Evolutionary conservation across 805 yeast genomes (phyloP).

Genomic region (Barnettozyma vustinii): DNA sequence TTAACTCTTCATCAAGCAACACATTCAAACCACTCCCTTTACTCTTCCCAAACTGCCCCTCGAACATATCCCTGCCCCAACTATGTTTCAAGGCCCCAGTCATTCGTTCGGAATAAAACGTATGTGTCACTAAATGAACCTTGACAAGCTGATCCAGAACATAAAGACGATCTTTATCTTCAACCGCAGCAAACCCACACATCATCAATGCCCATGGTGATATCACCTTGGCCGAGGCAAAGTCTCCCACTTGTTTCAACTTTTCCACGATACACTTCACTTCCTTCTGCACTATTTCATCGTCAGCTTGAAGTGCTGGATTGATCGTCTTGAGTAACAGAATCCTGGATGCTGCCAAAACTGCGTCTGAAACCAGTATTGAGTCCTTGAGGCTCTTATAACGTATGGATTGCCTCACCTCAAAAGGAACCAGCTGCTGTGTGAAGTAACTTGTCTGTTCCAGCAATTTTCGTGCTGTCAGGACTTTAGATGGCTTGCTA

Average conservation of each 20-base stretch:
- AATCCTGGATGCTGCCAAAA: conserved; percentile 16
- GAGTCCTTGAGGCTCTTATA: conserved; percentile 16
- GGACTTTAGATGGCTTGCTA: conserved; percentile 7
- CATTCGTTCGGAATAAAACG: not conserved
- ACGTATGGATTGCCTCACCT: conserved; percentile 7
- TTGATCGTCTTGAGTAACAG: conserved; percentile 15
- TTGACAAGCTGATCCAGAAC: not conserved
- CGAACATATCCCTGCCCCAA: not conserved
- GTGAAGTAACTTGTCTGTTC: conserved; percentile 17
- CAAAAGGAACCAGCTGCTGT: conserved; percentile 18
- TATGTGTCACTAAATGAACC: not conserved
- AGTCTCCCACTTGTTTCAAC: not conserved
- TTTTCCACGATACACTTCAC: not conserved
- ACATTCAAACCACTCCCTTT: not conserved
- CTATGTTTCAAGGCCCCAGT: not conserved
- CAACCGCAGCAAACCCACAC: not conserved
- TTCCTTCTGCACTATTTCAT: not conserved
- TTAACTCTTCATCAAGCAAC: not conserved
- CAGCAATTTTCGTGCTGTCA: conserved; percentile 6
- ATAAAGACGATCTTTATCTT: not conserved
- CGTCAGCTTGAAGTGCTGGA: not conserved
- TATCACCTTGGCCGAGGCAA: not conserved
- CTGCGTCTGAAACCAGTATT: conserved; percentile 16
- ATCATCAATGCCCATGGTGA: not conserved
- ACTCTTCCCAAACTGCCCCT: not conserved